Conservation (phyloP, 495 filamentous ascomycete genomes). For the Usnea hakonensis region DNA sequence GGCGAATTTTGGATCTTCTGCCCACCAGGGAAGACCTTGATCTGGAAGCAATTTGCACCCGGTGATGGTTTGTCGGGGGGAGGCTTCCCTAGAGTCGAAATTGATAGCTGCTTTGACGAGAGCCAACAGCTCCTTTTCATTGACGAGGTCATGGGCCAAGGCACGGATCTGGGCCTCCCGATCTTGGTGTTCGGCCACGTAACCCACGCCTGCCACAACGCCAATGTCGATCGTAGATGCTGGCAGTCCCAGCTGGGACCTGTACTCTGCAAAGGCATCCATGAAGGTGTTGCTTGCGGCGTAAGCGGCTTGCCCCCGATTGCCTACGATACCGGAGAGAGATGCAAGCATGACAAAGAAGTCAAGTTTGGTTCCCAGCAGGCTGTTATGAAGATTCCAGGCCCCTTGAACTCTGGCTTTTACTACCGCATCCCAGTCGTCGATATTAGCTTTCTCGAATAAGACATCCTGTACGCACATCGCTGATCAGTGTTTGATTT, state of each 20-base stretch:
- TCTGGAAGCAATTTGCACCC: neutral
- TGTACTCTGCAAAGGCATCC: conserved; percentile 34
- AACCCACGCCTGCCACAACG: conserved; percentile 34
- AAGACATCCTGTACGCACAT: conserved; percentile 34
- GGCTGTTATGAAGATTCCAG: conserved; percentile 36
- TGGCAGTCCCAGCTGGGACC: conserved; percentile 25
- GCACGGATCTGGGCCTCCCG: neutral
- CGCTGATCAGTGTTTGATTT: neutral
- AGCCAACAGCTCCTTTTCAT: conserved; percentile 9
- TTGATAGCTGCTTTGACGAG: conserved; percentile 9
- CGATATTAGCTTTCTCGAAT: conserved; percentile 47
- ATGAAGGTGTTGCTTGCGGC: conserved; percentile 36
- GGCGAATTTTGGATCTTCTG: conserved; percentile 1
- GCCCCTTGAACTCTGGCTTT: conserved; percentile 47
- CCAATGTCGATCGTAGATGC: conserved; percentile 37
- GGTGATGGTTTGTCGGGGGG: neutral
- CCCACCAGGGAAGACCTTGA: neutral
- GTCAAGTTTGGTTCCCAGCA: conserved; percentile 29
- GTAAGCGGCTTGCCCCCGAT: conserved; percentile 39
- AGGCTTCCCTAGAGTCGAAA: neutral
- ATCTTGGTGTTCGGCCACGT: conserved; percentile 27
- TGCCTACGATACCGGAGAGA: conserved; percentile 10
- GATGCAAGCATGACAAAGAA: conserved; percentile 26
- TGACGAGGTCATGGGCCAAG: conserved; percentile 3
- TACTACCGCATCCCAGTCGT: conserved; percentile 41